Percentiles rank a stretch among this genome's conserved stretches.
These are phyloP conservation scores for Phytophthora palmivora DNA, from an alignment of 352 stramenopile genomes.

Conservation along the genomic window DNA sequence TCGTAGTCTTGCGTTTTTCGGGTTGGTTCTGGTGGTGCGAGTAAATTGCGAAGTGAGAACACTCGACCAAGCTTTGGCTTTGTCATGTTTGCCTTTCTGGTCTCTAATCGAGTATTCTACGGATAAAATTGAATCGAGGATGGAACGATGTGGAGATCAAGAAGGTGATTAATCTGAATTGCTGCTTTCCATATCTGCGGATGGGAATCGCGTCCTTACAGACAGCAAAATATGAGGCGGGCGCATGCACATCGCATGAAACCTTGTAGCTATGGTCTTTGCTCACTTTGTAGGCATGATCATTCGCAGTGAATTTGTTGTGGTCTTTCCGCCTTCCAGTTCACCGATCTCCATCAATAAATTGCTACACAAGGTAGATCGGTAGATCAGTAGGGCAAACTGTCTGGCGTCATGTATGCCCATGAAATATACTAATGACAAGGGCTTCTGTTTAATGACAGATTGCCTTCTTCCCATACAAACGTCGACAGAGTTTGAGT, in stretches of 20 bases:
- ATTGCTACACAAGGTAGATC: no score
- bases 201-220: constrained; percentile 8
- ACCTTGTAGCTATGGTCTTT: no score
- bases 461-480: no score
- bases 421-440: no score
- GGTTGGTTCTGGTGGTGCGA: constrained; percentile 16
- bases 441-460: no score
- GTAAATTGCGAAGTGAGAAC: constrained; percentile 29
- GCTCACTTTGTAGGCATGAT: no score
- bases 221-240: neutral
- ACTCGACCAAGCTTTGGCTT: neutral
- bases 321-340: no score
- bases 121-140: constrained; percentile 24
- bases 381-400: no score
- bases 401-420: no score
- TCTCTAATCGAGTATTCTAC: constrained; percentile 13
- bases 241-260: neutral
- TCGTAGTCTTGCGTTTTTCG: constrained; percentile 14
- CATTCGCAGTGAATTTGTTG: no score
- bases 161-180: neutral
- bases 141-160: neutral
- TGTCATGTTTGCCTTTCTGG: neutral
- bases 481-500: no score
- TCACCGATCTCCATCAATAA: no score
- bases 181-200: constrained; percentile 14